These are phyloP conservation scores for Coemansia sp. DNA, from an alignment of 192 early-diverging fungal genomes.

Conservation along the genomic window DNA sequence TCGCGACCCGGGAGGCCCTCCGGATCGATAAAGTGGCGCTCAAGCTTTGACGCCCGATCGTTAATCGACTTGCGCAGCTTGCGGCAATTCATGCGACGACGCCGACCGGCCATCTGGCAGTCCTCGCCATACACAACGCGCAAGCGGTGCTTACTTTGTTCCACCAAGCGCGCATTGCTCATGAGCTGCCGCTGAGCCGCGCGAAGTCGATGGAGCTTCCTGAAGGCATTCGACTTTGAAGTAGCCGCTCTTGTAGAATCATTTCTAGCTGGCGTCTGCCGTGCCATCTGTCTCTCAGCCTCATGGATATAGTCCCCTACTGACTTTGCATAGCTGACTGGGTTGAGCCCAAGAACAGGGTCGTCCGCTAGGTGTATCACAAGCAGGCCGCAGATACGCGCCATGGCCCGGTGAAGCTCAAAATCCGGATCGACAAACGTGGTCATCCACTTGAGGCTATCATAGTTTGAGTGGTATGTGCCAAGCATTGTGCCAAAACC, in stretches of 20 bases:
- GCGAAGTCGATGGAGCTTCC: constrained; percentile 22
- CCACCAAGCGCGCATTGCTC: constrained; percentile 20
- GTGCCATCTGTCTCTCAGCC: constrained; percentile 24
- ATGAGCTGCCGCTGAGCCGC: constrained; percentile 31
- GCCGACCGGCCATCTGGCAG: constrained; percentile 44
- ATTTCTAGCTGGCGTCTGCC: neutral
- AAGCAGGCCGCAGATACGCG: constrained; percentile 49
- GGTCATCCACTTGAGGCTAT: constrained; percentile 58
- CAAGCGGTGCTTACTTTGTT: constrained; percentile 27
- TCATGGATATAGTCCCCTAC: constrained; percentile 39
- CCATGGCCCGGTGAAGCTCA: constrained; percentile 52
- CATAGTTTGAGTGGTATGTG: constrained; percentile 66
- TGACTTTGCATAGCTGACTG: constrained; percentile 49
- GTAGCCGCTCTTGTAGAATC: neutral
- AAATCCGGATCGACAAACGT: constrained; percentile 56
- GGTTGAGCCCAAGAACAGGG: constrained; percentile 41
- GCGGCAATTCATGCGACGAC: constrained; percentile 24
- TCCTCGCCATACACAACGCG: constrained; percentile 37
- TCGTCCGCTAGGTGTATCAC: constrained; percentile 49
- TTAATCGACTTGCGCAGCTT: constrained; percentile 46
- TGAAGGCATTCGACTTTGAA: neutral
- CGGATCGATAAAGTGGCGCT: constrained; percentile 56
- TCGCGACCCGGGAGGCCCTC: constrained; percentile 55
- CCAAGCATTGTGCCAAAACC: constrained; percentile 53
- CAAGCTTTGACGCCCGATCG: constrained; percentile 48